Percentiles rank a stretch among this genome's conserved stretches.
Evolutionary conservation across 208 protist genomes (phyloP).

Genomic region (Acanthamoeba rhysodes): DNA sequence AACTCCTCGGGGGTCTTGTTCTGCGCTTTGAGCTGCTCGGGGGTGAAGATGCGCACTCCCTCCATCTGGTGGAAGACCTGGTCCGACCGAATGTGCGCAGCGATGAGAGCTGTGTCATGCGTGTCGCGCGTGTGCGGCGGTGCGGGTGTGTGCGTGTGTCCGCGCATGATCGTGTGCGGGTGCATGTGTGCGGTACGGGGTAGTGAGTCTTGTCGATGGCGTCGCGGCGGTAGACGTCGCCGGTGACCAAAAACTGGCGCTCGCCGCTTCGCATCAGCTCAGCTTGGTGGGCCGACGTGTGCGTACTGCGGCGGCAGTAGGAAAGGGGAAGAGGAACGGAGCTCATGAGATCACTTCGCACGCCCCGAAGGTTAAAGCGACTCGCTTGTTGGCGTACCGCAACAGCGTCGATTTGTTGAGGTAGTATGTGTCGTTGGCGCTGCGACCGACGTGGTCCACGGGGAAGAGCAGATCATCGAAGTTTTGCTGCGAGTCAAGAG

Average conservation of each 20-base stretch:
- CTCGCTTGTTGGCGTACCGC: background rate
- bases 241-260: constrained; percentile 88
- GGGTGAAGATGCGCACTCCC: constrained; percentile 85
- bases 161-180: too few relatives aligned
- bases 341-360: background rate
- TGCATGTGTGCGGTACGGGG: constrained; percentile 74
- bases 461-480: constrained; percentile 90
- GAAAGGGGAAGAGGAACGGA: background rate
- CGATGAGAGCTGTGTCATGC: background rate
- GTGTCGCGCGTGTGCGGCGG: background rate
- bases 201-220: constrained; percentile 92
- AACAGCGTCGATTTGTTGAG: constrained; percentile 78
- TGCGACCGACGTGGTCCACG: constrained; percentile 85
- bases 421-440: constrained; percentile 90
- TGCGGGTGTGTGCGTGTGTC: too few relatives aligned
- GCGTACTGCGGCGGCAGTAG: constrained; percentile 79
- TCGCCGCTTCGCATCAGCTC: constrained; percentile 80
- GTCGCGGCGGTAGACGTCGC: constrained; percentile 94
- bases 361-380: too few relatives aligned
- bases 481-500: constrained; percentile 77
- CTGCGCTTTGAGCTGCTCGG: constrained; percentile 41
- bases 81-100: too few relatives aligned
- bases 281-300: constrained; percentile 90
- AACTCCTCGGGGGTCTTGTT: background rate
- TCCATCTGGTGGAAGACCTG: constrained; percentile 90